Conservation (phyloP, 163 green algal species). For the Chlamydomonas reinhardtii region DNA sequence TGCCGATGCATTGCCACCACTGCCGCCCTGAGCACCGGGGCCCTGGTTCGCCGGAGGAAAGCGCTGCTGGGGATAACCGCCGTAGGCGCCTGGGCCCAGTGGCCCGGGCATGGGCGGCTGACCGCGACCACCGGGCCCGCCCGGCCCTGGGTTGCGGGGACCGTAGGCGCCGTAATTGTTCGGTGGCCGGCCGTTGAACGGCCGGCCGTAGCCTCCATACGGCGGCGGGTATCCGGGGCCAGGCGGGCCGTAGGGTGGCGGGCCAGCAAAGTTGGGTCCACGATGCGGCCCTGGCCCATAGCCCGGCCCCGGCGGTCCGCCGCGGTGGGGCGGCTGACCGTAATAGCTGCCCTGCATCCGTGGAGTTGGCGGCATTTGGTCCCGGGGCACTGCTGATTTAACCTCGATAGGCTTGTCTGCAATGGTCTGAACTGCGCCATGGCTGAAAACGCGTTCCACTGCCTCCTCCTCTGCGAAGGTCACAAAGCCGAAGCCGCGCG, state of each 20-base stretch:
- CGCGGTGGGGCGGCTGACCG: slow-evolving; percentile 34
- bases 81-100: not conserved
- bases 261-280: slow-evolving; percentile 31
- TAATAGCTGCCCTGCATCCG: slow-evolving; percentile 56
- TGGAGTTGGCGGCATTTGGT: slow-evolving; percentile 80
- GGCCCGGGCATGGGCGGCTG: slow-evolving; percentile 7
- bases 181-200: slow-evolving; percentile 27
- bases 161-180: slow-evolving; percentile 38
- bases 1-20: not conserved
- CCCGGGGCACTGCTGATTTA: slow-evolving; percentile 89
- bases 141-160: slow-evolving; percentile 21
- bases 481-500: slow-evolving; percentile 97
- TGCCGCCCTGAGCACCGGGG: not conserved
- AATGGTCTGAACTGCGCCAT: slow-evolving; percentile 80
- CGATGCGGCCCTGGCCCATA: slow-evolving; percentile 47
- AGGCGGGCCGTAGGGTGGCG: slow-evolving; percentile 30
- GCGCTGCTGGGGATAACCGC: slow-evolving; percentile 32
- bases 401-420: slow-evolving; percentile 95
- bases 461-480: slow-evolving; percentile 90
- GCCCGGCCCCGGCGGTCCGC: slow-evolving; percentile 39
- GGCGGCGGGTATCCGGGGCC: slow-evolving; percentile 26
- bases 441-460: slow-evolving; percentile 87
- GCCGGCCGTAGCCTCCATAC: slow-evolving; percentile 26
- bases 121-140: not conserved
- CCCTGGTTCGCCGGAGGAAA: not conserved